A percentile compares a stretch with the other conserved stretches of the same genome.
Evolutionary conservation across 306 rosid genomes (phyloP).

Genomic region (Gillenia trifoliata): DNA sequence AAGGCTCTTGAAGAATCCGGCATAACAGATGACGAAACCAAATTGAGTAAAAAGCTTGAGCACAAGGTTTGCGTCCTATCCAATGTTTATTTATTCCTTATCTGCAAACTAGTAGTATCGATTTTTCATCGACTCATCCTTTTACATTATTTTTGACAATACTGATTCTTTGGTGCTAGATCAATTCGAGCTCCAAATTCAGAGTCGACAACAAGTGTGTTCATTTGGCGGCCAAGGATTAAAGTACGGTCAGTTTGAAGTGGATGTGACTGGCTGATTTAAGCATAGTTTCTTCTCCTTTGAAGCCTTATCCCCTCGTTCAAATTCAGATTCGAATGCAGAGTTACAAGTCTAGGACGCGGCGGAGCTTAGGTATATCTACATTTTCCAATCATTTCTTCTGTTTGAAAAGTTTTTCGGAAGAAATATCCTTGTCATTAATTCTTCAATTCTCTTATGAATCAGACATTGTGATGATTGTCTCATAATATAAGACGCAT

Average conservation of each 20-base stretch:
- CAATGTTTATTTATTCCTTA: neutral
- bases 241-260: conserved; percentile 9
- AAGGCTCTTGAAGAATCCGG: conserved; percentile 66
- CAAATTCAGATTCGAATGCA: neutral
- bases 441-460: neutral
- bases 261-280: neutral
- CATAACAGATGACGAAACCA: conserved; percentile 47
- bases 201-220: conserved; percentile 60
- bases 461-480: neutral
- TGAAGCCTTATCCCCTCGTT: conserved; percentile 4
- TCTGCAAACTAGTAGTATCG: neutral
- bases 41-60: conserved; percentile 46
- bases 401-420: neutral
- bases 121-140: neutral
- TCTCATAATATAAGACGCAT: neutral
- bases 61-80: conserved; percentile 47
- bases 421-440: neutral
- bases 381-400: neutral
- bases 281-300: conserved; percentile 1
- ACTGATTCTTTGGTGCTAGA: conserved; percentile 36
- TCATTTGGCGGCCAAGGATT: conserved; percentile 54
- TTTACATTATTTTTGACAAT: neutral
- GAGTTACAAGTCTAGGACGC: neutral
- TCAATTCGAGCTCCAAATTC: conserved; percentile 80
- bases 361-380: conserved; percentile 1